These are phyloP conservation scores for Barnettozyma vustinii DNA, from an alignment of 805 yeast genomes.

Conservation along the genomic window DNA sequence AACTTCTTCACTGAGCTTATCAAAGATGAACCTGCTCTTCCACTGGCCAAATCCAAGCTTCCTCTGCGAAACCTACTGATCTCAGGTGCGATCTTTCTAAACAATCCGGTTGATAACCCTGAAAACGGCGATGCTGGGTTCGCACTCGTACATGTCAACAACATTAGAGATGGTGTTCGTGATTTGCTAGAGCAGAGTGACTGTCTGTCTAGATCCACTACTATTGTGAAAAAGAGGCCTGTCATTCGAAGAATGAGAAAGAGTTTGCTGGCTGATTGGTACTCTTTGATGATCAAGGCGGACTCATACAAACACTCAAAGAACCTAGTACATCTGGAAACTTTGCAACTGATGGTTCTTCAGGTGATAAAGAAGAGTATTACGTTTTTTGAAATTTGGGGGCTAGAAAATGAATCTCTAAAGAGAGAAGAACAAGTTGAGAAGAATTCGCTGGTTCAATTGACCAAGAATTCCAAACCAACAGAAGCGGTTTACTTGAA, in stretches of 20 bases:
- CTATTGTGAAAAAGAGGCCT: slow-evolving; percentile 58
- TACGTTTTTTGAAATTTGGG: slow-evolving; percentile 67
- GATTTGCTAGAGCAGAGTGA: slow-evolving; percentile 58
- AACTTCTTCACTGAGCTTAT: slow-evolving; percentile 58
- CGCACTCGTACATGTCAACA: slow-evolving; percentile 38
- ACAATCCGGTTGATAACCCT: slow-evolving; percentile 52
- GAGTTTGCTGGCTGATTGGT: slow-evolving; percentile 74
- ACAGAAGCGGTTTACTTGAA: slow-evolving; percentile 37
- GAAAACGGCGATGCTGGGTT: slow-evolving; percentile 27
- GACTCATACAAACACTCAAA: slow-evolving; percentile 67
- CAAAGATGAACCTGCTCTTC: slow-evolving; percentile 17
- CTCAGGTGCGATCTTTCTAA: slow-evolving; percentile 60
- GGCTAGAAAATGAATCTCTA: slow-evolving; percentile 49
- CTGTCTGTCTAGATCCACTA: slow-evolving; percentile 70
- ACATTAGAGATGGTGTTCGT: slow-evolving; percentile 70
- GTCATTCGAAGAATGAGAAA: slow-evolving; percentile 60
- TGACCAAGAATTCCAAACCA: slow-evolving; percentile 4
- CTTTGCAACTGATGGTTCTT: slow-evolving; percentile 55
- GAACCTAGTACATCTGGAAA: slow-evolving; percentile 51
- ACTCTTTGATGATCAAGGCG: slow-evolving; percentile 68
- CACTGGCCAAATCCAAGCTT: slow-evolving; percentile 28
- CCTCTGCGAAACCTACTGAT: slow-evolving; percentile 53
- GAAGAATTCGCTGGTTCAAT: background rate
- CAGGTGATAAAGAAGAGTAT: slow-evolving; percentile 64
- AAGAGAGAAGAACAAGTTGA: slow-evolving; percentile 12